These are phyloP conservation scores for Mycena metata DNA, from an alignment of 768 basidiomycete species.

Conservation along the genomic window DNA sequence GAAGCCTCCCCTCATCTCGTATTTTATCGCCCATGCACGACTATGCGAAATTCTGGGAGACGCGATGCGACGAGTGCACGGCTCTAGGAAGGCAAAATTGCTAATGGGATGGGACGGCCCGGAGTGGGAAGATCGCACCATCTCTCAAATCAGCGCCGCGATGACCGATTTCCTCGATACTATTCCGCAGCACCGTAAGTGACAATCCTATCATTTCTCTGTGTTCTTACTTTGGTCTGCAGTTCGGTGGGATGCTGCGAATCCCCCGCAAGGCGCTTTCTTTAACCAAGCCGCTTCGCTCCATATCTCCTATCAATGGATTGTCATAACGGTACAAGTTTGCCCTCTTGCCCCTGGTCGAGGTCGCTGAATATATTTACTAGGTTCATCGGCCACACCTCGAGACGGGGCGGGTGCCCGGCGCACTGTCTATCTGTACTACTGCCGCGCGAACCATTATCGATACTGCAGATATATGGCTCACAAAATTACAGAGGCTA, in stretches of 20 bases:
- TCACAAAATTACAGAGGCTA: conserved; percentile 7
- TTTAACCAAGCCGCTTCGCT: conserved; percentile 56
- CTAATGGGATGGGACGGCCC: conserved; percentile 57
- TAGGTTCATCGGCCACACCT: too few relatives aligned
- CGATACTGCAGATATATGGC: conserved; percentile 55
- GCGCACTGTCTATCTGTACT: conserved; percentile 65
- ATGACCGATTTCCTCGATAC: conserved; percentile 72
- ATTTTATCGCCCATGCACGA: too few relatives aligned
- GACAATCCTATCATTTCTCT: too few relatives aligned
- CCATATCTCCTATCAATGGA: conserved; percentile 55
- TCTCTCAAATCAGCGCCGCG: conserved; percentile 73
- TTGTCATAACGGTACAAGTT: conserved; percentile 59
- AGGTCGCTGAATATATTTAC: too few relatives aligned
- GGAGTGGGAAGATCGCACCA: conserved; percentile 68
- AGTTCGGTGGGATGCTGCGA: conserved; percentile 41
- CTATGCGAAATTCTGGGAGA: too few relatives aligned
- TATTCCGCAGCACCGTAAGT: conserved; percentile 67
- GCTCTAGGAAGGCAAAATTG: too few relatives aligned
- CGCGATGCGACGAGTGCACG: too few relatives aligned
- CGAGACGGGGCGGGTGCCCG: too few relatives aligned
- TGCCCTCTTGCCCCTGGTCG: too few relatives aligned
- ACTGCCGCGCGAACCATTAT: conserved; percentile 63
- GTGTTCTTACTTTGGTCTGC: background rate
- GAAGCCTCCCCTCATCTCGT: too few relatives aligned
- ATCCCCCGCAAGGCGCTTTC: conserved; percentile 41